A percentile compares a stretch with the other conserved stretches of the same genome.
These are phyloP conservation scores for Trichoderma koningii DNA, from an alignment of 2,329 filamentous ascomycete genomes.

Conservation along the genomic window DNA sequence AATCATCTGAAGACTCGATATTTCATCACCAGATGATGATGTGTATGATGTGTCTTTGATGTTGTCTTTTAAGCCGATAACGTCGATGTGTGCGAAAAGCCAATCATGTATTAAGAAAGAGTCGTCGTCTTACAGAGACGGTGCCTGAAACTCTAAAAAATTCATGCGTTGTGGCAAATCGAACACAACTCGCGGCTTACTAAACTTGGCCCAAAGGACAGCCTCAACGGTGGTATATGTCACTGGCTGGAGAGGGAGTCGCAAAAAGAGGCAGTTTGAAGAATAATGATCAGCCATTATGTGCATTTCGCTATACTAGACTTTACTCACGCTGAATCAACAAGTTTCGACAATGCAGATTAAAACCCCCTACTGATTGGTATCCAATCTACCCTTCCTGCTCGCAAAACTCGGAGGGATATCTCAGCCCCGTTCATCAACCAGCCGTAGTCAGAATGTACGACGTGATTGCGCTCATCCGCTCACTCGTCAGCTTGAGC, in stretches of 20 bases:
- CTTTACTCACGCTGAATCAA: conserved; percentile 17
- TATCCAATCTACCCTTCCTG: not conserved
- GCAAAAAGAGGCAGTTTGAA: not conserved
- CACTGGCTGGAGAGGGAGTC: not conserved
- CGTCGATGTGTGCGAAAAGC: not conserved
- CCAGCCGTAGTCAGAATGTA: conserved; percentile 55
- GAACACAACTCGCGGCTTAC: conserved; percentile 7
- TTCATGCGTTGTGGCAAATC: not conserved
- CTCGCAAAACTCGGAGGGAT: not conserved
- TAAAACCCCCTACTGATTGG: not conserved
- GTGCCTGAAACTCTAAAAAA: not conserved
- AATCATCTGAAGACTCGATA: conserved; percentile 11
- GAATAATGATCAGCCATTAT: not conserved
- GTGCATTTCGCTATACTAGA: conserved; percentile 11
- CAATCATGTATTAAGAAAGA: not conserved
- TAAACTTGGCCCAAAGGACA: not conserved
- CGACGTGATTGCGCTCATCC: conserved; percentile 72
- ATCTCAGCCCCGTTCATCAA: conserved; percentile 30
- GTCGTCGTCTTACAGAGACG: not conserved
- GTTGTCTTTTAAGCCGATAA: no score
- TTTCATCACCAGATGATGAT: no score
- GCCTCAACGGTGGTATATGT: not conserved
- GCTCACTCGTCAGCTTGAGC: conserved; percentile 91
- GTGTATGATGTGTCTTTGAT: no score
- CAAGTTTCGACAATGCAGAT: not conserved